Evolutionary conservation across 345 rosid species (phyloP), one percentile per base, ranked within the genome.

Genomic region (Linum lewisii): DNA sequence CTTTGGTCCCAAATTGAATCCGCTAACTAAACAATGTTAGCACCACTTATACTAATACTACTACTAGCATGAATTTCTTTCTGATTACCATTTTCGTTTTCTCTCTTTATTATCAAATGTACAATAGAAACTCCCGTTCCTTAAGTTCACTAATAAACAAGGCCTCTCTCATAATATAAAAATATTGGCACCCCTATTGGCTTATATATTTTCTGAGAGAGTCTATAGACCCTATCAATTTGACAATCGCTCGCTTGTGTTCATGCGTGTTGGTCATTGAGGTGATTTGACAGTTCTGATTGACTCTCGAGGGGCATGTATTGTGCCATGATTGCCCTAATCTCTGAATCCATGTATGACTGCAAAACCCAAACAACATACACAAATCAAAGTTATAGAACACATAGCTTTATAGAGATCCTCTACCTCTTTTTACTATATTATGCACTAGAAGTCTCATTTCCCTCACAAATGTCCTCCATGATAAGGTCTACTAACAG

Each of bases 321-420:
- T 73, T 91, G 98, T 19, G 98, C 95, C 98, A 92, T 88, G 64
- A 92, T 92, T 18, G 96, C 96, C 69, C 96, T 80, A 70, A 92
- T 92, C 77, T 92, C 98, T 1, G 96, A 88, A 74, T 92, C 96
- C 98, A 92, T 92, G 86, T 92, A 88, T 21, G 78, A 81, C 98
- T 92, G 90, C 71, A 66, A 58, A 51, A 58, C 60, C 26, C 26
- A 66, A 45, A 20, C 47, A 42, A 19, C 13, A 50, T 25, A 36
- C 37, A 25, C 24, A 24, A 19, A 21, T 21, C 20, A 6, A 7
- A 21, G 25, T 52, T 20, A 52, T 5, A 52, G 8, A 52, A 24
- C 25, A 13, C 22, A 52, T n/a, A 52, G 9, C 25, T n/a, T 51
- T 29, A 8, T 8, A 29, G 34, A 29, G n/a, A 51, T 19, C 1